Conservation (phyloP, 108 stramenopile genomes). For the Cylindrotheca closterium region DNA sequence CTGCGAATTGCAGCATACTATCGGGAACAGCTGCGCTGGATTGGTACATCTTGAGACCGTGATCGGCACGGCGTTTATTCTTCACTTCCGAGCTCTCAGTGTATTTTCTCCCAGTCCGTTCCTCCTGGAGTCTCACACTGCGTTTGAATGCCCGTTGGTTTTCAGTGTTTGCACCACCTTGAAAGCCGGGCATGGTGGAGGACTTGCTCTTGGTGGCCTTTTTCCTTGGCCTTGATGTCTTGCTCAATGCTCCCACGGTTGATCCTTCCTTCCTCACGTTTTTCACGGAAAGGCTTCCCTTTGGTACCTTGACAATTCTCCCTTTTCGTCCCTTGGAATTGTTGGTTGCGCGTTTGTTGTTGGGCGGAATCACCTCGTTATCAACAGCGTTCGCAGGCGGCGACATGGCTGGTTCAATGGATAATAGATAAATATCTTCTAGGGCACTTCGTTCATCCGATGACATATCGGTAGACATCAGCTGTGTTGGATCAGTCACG, state of each 20-base stretch:
- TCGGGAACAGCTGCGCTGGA: slow-evolving; percentile 70
- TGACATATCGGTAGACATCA: background rate
- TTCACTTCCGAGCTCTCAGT: slow-evolving; percentile 31
- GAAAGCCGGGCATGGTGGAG: slow-evolving; percentile 82
- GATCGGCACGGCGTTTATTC: slow-evolving; percentile 32
- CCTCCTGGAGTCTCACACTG: slow-evolving; percentile 33
- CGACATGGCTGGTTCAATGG: slow-evolving; percentile 8
- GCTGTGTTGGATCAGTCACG: slow-evolving; percentile 9
- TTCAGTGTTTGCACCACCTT: slow-evolving; percentile 23
- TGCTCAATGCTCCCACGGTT: too few species aligned
- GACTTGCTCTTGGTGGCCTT: slow-evolving; percentile 29
- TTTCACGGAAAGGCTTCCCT: too few species aligned
- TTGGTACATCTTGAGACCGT: slow-evolving; percentile 56
- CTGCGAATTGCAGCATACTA: slow-evolving; percentile 64
- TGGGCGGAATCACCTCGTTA: too few species aligned
- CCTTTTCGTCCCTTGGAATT: too few species aligned
- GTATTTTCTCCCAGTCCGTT: slow-evolving; percentile 27
- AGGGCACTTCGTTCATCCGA: slow-evolving; percentile 12
- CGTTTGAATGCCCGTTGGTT: slow-evolving; percentile 21
- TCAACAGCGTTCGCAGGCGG: too few species aligned
- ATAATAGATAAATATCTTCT: slow-evolving; percentile 6
- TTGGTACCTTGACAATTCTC: too few species aligned
- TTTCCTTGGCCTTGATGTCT: background rate
- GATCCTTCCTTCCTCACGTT: too few species aligned
- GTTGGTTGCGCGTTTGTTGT: too few species aligned